These are phyloP conservation scores for Metarhizium rileyi DNA, from an alignment of 2,329 filamentous ascomycete genomes.

Conservation along the genomic window DNA sequence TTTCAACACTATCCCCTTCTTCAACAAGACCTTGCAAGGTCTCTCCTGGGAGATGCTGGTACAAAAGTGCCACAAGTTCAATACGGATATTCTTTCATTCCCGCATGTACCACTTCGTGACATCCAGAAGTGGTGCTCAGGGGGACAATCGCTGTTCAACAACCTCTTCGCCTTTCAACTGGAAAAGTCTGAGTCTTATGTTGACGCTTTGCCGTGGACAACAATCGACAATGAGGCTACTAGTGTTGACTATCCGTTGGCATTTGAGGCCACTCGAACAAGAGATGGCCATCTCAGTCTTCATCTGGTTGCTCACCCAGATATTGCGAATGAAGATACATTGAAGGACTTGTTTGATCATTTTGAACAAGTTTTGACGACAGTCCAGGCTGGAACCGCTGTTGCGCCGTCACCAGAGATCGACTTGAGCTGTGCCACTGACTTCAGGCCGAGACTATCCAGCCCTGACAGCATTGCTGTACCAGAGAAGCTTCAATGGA, in stretches of 20 bases:
- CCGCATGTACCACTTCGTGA: conserved; percentile 66
- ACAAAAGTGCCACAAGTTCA: conserved; percentile 58
- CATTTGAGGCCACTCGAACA: conserved; percentile 59
- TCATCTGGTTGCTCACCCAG: conserved; percentile 48
- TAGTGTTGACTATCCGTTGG: conserved; percentile 62
- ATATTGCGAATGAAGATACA: conserved; percentile 20
- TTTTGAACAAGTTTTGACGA: conserved; percentile 20
- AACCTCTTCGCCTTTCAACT: conserved; percentile 74
- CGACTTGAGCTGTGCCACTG: not conserved
- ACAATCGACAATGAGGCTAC: conserved; percentile 33
- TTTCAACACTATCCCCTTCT: conserved; percentile 82
- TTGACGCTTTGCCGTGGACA: conserved; percentile 41
- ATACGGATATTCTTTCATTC: conserved; percentile 56
- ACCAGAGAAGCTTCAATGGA: conserved; percentile 1
- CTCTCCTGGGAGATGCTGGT: conserved; percentile 53
- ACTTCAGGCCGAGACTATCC: not conserved
- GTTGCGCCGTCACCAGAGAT: not conserved
- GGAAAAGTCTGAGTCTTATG: conserved; percentile 20
- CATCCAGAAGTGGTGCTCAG: conserved; percentile 68
- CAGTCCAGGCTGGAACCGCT: conserved; percentile 7
- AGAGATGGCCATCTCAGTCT: conserved; percentile 38
- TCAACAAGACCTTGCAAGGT: conserved; percentile 31
- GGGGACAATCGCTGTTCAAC: conserved; percentile 59
- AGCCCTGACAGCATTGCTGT: not conserved
- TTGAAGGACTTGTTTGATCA: conserved; percentile 29